These are phyloP conservation scores for Chaetoceros muelleri DNA, from an alignment of 108 stramenopile species.

Conservation along the genomic window DNA sequence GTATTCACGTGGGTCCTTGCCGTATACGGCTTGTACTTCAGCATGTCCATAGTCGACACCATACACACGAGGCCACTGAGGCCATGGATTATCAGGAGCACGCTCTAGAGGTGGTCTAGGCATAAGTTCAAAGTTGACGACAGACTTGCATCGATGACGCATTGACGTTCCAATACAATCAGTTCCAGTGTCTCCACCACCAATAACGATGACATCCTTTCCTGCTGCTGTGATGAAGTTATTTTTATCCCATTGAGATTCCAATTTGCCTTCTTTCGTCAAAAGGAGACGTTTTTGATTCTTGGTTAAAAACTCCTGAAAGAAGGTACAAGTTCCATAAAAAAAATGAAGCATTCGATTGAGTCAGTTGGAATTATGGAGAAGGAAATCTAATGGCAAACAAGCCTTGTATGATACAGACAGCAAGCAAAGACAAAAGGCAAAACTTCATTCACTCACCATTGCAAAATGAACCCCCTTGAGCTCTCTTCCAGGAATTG, in stretches of 20 bases:
- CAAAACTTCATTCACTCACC: constrained; percentile 27
- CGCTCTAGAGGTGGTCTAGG: constrained; percentile 87
- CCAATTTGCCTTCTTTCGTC: constrained; percentile 88
- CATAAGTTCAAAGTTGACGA: constrained; percentile 96
- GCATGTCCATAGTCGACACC: constrained; percentile 97
- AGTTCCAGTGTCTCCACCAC: constrained; percentile 96
- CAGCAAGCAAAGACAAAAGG: constrained; percentile 9
- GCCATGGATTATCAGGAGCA: constrained; percentile 93
- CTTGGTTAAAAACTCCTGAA: constrained; percentile 88
- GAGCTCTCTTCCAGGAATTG: constrained; percentile 86
- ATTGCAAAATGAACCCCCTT: constrained; percentile 89
- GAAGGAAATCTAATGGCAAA: constrained; percentile 19
- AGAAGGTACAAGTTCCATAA: not conserved
- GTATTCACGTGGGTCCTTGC: constrained; percentile 93
- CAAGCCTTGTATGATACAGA: not conserved
- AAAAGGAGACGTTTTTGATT: constrained; percentile 94
- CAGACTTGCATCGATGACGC: constrained; percentile 94
- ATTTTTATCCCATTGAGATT: constrained; percentile 87
- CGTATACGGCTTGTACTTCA: constrained; percentile 88
- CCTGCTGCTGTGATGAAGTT: constrained; percentile 93
- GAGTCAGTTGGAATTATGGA: too few relatives aligned
- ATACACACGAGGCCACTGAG: constrained; percentile 95
- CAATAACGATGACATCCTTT: constrained; percentile 96
- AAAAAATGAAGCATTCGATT: not conserved
- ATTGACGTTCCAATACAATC: constrained; percentile 98